Evolutionary conservation across 768 basidiomycete species (phyloP).

Genomic region (Ephemerocybe angulata): DNA sequence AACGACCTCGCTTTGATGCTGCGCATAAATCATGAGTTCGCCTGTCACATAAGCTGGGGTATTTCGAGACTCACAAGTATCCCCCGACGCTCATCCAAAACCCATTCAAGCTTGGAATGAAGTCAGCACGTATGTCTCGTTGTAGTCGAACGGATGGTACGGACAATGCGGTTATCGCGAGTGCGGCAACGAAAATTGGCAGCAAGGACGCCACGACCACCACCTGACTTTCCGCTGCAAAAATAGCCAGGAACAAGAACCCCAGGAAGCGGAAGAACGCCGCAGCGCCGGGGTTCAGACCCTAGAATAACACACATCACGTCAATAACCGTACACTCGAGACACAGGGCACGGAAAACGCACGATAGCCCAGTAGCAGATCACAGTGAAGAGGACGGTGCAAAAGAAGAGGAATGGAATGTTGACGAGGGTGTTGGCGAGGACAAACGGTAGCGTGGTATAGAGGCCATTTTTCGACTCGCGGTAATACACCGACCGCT

Average conservation of each 20-base stretch:
- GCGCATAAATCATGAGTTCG: constrained; percentile 12
- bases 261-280: constrained; percentile 54
- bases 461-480: constrained; percentile 59
- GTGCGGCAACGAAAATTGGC: constrained; percentile 58
- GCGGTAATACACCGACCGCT: constrained; percentile 52
- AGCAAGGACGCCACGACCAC: constrained; percentile 46
- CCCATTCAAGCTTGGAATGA: constrained; percentile 34
- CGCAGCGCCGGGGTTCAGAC: constrained; percentile 44
- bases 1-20: constrained; percentile 52
- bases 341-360: constrained; percentile 11
- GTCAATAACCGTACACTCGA: neutral
- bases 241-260: constrained; percentile 51
- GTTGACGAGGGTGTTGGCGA: constrained; percentile 51
- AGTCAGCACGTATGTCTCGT: neutral
- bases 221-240: constrained; percentile 51
- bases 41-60: neutral
- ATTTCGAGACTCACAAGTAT: constrained; percentile 33
- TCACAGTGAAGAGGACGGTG: constrained; percentile 43
- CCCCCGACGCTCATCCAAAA: constrained; percentile 61
- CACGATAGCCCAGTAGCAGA: constrained; percentile 51
- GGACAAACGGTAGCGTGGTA: constrained; percentile 47
- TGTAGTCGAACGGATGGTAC: neutral
- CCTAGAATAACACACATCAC: constrained; percentile 30
- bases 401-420: constrained; percentile 54
- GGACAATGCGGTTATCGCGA: constrained; percentile 50